Base-by-base conservation (phyloP, 805 yeast genomes). In the Hanseniaspora clermontiae region DNA sequence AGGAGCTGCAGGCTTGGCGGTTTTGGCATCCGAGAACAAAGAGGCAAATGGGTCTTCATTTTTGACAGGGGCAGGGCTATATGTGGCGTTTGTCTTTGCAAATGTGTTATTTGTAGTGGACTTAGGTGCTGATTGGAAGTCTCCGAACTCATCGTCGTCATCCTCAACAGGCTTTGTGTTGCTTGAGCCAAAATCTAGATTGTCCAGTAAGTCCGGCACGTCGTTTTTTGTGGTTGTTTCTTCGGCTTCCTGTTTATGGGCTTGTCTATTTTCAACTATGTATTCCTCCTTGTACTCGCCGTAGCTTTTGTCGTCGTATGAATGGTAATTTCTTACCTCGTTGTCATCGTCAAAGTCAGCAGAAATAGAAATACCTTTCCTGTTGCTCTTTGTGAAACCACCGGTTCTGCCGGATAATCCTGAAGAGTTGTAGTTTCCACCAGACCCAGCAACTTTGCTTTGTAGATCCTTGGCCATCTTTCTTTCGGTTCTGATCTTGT, bases 381-480 rank as follows among this genome's bases (percentile, higher is more conserved):
- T 61, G 27, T 65, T 63, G 4, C 61, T 55, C 17, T 38, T 45
- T 29, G 46, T 50, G 34, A 56, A 56, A 2, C 58, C 58, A 31
- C 55, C 55, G 5, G 51, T 59, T 46, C 60, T 63, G 17, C 55
- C 47, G 6, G 60, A 14, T 38, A 36, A 27, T 2, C 42, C 59
- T 47, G 38, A 53, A 60, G 55, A 62, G 61, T 20, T 67, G 49
- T 63, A 66, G 49, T 61, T 63, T 29, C 86, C 84, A 9, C 90
- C 80, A 38, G 86, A 83, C 52, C 90, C 95, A 47, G 83, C 84
- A 67, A 83, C 88, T 69, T 89, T 90, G 70, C 84, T 81, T 38
- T 88, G 77, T 61, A 88, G 85, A 17, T 82, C 84, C 62, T 93
- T 80, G n/a, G 96, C 89, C 75, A 86, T 87, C 70, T 86, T 87